Evolutionary conservation across 2,329 filamentous ascomycete genomes (phyloP), one percentile per base, ranked within the genome.

Genomic region (Fusarium ramigenum): DNA sequence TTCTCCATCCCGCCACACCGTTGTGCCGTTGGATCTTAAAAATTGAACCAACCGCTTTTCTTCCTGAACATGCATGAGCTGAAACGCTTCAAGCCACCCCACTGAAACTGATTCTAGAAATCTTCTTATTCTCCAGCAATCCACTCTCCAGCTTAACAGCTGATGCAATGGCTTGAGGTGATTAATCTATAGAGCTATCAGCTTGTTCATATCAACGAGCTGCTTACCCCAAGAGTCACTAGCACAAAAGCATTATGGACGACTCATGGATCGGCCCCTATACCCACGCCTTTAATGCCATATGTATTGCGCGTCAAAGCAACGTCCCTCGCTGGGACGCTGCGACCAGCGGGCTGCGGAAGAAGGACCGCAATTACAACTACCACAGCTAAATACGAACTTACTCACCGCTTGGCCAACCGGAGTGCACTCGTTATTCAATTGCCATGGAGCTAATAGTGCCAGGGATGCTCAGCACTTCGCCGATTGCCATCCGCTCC

Each of bases 81-180:
- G 76, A 78, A 78, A 78, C 76, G 74, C 63, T 53, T 63, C 49
- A 62, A 63, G 54, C 63, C 67, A 73, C 67, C 60, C 76, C 73
- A 71, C 76, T 54, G 65, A 69, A 64, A 65, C 37, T 57, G 63
- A 40, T 78, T 78, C 76, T 78, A 76, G 76, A 78, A 78, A 69
- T 67, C 74, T 78, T 78, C 74, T 76, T 63, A 72, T 69, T 73
- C 63, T 65, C 54, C 53, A 59, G 37, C 66, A 73, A 70, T 67
- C 60, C 60, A 70, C 57, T 74, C 53, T 60, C 34, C 62, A 69
- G 66, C 65, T 72, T 57, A 61, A 53, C 39, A 68, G 63, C 61
- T 69, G 57, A 63, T 58, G 43, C 50, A 60, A 60, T 39, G 19
- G 28, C 43, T 56, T 52, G 49, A 44, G 56, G 30, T 25, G 52